Conservation (phyloP, 768 basidiomycete species). For the Leccinum barrowsii region DNA sequence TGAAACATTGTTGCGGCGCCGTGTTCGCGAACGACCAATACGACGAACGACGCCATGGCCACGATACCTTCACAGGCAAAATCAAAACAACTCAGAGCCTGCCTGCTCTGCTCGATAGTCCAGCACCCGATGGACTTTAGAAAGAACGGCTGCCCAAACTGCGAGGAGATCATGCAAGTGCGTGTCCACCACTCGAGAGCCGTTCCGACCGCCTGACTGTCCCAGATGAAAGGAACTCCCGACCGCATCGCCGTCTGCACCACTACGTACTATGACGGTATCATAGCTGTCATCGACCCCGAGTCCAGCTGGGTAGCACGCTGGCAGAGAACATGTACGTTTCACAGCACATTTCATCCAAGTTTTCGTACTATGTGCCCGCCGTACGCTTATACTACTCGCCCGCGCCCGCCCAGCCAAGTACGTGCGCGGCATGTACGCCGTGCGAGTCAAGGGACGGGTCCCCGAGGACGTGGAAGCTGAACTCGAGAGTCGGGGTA, state of each 20-base stretch:
- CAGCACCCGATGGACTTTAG: slow-evolving; percentile 82
- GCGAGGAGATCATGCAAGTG: slow-evolving; percentile 93
- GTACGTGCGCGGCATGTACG: slow-evolving; percentile 89
- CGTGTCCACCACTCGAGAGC: slow-evolving; percentile 15
- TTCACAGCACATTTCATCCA: neutral
- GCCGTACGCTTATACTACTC: neutral
- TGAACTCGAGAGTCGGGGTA: slow-evolving; percentile 70
- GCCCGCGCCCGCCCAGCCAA: slow-evolving; percentile 57
- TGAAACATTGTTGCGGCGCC: neutral
- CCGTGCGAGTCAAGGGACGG: slow-evolving; percentile 82
- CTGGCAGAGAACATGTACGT: slow-evolving; percentile 92
- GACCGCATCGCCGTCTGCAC: slow-evolving; percentile 87
- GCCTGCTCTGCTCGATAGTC: slow-evolving; percentile 89
- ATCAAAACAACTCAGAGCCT: slow-evolving; percentile 81
- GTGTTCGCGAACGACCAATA: neutral
- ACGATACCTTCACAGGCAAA: slow-evolving; percentile 58
- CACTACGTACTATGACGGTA: slow-evolving; percentile 88
- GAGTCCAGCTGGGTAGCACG: slow-evolving; percentile 92
- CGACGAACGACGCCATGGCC: slow-evolving; percentile 26
- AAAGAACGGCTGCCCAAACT: slow-evolving; percentile 90
- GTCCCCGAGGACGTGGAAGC: slow-evolving; percentile 83
- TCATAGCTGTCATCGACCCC: slow-evolving; percentile 83
- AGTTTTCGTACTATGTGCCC: neutral
- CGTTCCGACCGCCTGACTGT: neutral
- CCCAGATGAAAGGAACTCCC: slow-evolving; percentile 80